Percentiles rank a stretch among this genome's conserved stretches.
phyloP scores from a whole-genome alignment of 495 filamentous ascomycete species.

The Glutinoglossum americanum region DNA sequence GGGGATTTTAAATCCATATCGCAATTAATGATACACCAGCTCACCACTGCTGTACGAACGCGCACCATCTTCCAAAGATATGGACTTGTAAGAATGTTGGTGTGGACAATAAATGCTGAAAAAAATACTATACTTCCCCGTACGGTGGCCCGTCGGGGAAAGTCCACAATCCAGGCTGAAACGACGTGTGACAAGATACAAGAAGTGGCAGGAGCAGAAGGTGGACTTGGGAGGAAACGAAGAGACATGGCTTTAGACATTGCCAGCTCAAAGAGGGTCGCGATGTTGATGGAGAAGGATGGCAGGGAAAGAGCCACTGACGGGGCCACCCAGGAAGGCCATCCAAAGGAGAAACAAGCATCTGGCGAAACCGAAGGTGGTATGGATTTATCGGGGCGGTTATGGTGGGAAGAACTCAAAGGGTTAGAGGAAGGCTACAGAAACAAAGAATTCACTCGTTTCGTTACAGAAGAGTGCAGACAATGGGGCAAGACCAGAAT shows the following conservation, averaged over 20 bases:
- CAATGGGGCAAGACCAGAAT: background rate
- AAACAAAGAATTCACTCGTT: slow-evolving; percentile 6
- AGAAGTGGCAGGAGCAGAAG: slow-evolving; percentile 21
- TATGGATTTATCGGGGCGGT: background rate
- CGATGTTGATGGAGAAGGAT: slow-evolving; percentile 16
- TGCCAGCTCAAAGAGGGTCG: slow-evolving; percentile 17
- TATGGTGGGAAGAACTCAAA: slow-evolving; percentile 12
- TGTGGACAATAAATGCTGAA: slow-evolving; percentile 33
- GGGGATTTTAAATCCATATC: slow-evolving; percentile 18
- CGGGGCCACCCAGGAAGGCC: background rate
- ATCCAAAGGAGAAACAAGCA: background rate
- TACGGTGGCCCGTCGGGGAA: slow-evolving; percentile 25
- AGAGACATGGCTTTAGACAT: slow-evolving; percentile 17
- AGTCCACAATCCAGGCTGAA: slow-evolving; percentile 33
- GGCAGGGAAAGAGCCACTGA: slow-evolving; percentile 6
- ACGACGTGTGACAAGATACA: slow-evolving; percentile 7
- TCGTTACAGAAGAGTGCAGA: background rate
- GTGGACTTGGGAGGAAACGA: slow-evolving; percentile 1
- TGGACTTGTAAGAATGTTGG: slow-evolving; percentile 49
- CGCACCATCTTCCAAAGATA: slow-evolving; percentile 31
- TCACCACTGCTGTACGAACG: slow-evolving; percentile 22
- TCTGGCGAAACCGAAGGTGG: background rate
- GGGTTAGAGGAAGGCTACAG: slow-evolving; percentile 9
- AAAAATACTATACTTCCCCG: slow-evolving; percentile 29
- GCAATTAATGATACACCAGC: slow-evolving; percentile 23